Percentiles rank a stretch among this genome's conserved stretches.
Conservation (phyloP, 2,329 filamentous ascomycete genomes). For the Corniculantispora saksenae region DNA sequence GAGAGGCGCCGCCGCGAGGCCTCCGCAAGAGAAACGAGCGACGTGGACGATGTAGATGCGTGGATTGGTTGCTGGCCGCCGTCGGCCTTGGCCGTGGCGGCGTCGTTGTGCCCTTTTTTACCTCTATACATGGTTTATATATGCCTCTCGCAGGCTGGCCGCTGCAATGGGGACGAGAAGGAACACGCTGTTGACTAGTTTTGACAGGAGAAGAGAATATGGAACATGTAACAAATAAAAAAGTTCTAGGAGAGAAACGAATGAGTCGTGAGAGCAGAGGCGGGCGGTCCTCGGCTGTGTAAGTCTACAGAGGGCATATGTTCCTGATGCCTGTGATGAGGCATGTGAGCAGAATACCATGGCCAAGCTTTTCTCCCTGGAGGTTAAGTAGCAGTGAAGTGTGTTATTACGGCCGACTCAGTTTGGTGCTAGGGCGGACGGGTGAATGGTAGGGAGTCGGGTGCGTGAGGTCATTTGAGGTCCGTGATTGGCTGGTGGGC, state of each 20-base stretch:
- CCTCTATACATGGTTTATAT: constrained; percentile 2
- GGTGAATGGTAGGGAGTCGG: too few relatives aligned
- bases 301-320: neutral
- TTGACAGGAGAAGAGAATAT: neutral
- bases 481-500: neutral
- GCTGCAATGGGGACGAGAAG: too few relatives aligned
- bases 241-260: neutral
- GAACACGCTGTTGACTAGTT: too few relatives aligned
- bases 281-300: neutral
- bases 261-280: neutral
- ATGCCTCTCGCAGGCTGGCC: too few relatives aligned
- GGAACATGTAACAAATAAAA: neutral
- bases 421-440: neutral
- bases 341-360: constrained; percentile 4
- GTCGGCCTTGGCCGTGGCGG: neutral
- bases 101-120: neutral
- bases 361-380: neutral
- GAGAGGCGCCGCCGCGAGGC: constrained; percentile 1
- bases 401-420: neutral
- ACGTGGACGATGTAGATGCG: neutral
- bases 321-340: neutral
- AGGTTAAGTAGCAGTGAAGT: neutral
- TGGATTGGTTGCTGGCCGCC: neutral
- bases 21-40: neutral
- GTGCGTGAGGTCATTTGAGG: neutral